Conservation (phyloP, 2,329 filamentous ascomycete species). For the Aureobasidium musti region DNA sequence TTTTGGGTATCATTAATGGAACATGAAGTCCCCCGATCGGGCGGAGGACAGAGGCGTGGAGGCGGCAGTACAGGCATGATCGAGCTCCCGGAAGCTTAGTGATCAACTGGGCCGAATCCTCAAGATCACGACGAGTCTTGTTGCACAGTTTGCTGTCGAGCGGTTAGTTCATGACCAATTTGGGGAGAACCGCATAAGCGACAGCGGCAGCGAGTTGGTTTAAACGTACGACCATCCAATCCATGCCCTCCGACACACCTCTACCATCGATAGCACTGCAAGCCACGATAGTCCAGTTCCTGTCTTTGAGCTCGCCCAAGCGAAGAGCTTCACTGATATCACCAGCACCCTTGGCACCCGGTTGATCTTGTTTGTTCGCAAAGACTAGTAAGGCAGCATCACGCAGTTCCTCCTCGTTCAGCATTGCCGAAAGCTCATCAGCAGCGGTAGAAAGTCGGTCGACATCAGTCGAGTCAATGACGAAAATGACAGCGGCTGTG, state of each 20-base stretch:
- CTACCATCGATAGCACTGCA: slow-evolving; percentile 95
- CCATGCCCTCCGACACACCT: slow-evolving; percentile 96
- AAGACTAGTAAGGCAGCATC: slow-evolving; percentile 93
- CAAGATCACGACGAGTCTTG: slow-evolving; percentile 4
- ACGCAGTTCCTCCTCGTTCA: slow-evolving; percentile 94
- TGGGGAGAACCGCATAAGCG: not conserved
- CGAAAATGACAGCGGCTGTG: slow-evolving; percentile 97
- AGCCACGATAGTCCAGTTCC: slow-evolving; percentile 99
- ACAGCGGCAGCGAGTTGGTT: not conserved
- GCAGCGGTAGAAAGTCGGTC: slow-evolving; percentile 89
- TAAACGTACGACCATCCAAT: slow-evolving; percentile 84
- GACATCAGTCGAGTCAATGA: slow-evolving; percentile 97
- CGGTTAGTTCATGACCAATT: not conserved
- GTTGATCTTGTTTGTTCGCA: slow-evolving; percentile 99
- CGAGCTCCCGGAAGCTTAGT: not conserved
- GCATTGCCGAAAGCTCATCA: slow-evolving; percentile 90
- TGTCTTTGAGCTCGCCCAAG: slow-evolving; percentile 85
- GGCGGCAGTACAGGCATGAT: not conserved
- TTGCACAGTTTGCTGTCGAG: slow-evolving; percentile 20
- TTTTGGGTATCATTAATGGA: slow-evolving; percentile 1
- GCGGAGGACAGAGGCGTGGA: not conserved
- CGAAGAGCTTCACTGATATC: slow-evolving; percentile 94
- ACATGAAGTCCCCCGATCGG: not conserved
- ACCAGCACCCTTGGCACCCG: slow-evolving; percentile 91
- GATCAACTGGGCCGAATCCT: not conserved